A percentile compares a stretch with the other conserved stretches of the same genome.
These are phyloP conservation scores for Thielaviopsis musarum DNA, from an alignment of 2,329 filamentous ascomycete species.

Conservation along the genomic window DNA sequence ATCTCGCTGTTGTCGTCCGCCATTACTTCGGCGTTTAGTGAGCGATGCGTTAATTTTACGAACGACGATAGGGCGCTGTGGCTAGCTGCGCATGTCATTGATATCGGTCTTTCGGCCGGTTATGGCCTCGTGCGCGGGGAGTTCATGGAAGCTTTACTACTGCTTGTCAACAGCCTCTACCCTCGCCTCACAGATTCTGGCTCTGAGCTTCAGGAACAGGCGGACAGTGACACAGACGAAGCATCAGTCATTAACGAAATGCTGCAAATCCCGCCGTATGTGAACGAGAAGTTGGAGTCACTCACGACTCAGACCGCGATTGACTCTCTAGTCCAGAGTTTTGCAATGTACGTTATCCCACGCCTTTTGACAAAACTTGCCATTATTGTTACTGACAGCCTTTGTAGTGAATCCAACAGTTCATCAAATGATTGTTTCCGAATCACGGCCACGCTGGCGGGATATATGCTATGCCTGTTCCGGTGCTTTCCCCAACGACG, in stretches of 20 bases:
- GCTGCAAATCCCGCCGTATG: neutral
- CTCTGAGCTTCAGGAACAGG: neutral
- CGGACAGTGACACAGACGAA: neutral
- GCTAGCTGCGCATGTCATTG: constrained; percentile 51
- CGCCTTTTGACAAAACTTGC: neutral
- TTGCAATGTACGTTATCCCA: neutral
- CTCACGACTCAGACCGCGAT: constrained; percentile 5
- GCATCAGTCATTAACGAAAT: no score
- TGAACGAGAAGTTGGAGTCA: neutral
- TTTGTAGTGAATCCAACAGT: neutral
- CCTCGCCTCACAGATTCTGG: neutral
- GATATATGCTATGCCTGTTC: constrained; percentile 71
- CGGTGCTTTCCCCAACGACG: constrained; percentile 66
- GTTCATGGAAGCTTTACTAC: neutral
- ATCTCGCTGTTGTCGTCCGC: constrained; percentile 22
- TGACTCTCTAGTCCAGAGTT: constrained; percentile 2
- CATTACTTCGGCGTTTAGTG: constrained; percentile 23
- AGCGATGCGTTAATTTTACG: constrained; percentile 14
- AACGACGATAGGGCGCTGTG: constrained; percentile 35
- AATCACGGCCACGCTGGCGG: constrained; percentile 30
- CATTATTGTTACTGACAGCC: neutral
- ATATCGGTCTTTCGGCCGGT: constrained; percentile 27
- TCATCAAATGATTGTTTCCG: neutral
- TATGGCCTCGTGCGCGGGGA: neutral
- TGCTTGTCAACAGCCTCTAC: neutral